These are phyloP conservation scores for Sesbania bispinosa DNA, from an alignment of 306 rosid genomes.

Conservation along the genomic window DNA sequence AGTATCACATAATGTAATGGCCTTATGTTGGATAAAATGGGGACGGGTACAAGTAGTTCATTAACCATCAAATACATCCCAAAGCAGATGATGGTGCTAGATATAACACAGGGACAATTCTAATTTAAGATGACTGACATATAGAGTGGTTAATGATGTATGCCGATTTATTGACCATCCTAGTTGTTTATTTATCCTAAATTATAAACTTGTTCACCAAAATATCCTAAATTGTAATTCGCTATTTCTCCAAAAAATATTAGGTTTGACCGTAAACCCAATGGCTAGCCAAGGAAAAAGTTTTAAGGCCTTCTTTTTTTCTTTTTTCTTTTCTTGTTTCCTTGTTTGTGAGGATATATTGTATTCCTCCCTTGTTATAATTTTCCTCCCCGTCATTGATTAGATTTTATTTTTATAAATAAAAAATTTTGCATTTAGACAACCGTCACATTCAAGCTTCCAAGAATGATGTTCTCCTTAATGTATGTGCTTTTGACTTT, in stretches of 20 bases:
- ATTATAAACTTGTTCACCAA: background rate
- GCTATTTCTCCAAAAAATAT: background rate
- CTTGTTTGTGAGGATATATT: background rate
- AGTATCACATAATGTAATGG: no score
- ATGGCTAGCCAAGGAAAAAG: background rate
- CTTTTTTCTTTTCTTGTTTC: background rate
- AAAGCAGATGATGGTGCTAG: background rate
- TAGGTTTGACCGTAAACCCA: no score
- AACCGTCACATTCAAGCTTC: background rate
- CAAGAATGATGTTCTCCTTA: background rate
- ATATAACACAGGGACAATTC: background rate
- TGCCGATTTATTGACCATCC: background rate
- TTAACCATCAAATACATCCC: no score
- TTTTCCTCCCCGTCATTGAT: background rate
- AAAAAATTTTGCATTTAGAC: background rate
- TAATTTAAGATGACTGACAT: background rate
- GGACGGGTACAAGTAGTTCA: background rate
- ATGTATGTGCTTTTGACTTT: background rate
- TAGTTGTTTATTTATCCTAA: background rate
- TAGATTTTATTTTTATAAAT: background rate
- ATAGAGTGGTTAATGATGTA: background rate
- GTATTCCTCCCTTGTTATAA: background rate
- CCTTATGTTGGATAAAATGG: background rate
- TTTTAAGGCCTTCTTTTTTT: background rate
- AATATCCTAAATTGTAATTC: background rate